phyloP scores from a whole-genome alignment of 2,329 filamentous ascomycete species.

The Calycina herbarum region DNA sequence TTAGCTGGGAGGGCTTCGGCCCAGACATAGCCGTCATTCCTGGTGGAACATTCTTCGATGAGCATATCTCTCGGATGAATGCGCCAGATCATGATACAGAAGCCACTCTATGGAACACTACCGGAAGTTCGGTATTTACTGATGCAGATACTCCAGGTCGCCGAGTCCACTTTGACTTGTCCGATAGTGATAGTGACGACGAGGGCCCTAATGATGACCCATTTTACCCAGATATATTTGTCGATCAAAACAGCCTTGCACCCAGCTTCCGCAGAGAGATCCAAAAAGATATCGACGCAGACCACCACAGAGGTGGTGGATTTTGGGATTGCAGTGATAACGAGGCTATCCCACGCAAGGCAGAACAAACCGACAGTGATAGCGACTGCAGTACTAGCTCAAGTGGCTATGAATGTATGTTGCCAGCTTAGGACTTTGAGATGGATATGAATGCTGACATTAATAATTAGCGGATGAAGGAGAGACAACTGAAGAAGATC shows the following conservation, averaged over 20 bases:
- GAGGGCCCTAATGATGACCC: constrained; percentile 64
- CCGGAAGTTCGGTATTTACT: constrained; percentile 18
- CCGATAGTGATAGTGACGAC: constrained; percentile 60
- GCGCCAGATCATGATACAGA: constrained; percentile 21
- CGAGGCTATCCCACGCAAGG: constrained; percentile 45
- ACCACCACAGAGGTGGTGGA: constrained; percentile 28
- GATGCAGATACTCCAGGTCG: constrained; percentile 23
- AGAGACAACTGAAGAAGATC: constrained; percentile 61
- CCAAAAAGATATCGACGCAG: constrained; percentile 67
- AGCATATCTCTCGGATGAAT: constrained; percentile 26
- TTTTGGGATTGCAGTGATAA: constrained; percentile 30
- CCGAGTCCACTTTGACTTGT: constrained; percentile 74
- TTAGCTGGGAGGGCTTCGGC: constrained; percentile 57
- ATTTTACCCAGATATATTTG: constrained; percentile 76
- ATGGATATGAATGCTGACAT: constrained; percentile 44
- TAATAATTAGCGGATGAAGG: constrained; percentile 52
- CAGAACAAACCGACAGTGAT: constrained; percentile 40
- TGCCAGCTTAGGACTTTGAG: constrained; percentile 13
- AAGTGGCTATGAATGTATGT: constrained; percentile 61
- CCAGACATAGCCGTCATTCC: constrained; percentile 33
- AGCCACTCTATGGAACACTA: constrained; percentile 19
- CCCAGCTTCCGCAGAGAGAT: constrained; percentile 72
- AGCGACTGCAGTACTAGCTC: constrained; percentile 40
- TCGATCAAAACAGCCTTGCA: constrained; percentile 72
- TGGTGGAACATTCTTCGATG: constrained; percentile 40